phyloP scores from a whole-genome alignment of 352 stramenopile species.

The Phytopythium chamaehyphon region DNA sequence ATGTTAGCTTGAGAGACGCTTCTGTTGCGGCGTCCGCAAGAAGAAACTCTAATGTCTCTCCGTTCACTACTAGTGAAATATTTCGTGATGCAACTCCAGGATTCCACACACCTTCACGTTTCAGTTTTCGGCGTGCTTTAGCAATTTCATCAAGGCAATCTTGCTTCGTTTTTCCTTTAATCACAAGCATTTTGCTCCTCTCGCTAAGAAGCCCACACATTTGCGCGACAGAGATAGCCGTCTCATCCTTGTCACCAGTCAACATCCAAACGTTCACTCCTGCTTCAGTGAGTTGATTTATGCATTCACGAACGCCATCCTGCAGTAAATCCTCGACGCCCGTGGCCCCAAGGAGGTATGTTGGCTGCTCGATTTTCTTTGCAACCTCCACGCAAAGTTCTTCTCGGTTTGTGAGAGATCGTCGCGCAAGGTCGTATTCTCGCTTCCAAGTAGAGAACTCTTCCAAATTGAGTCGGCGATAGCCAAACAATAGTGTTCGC shows the following conservation, averaged over 20 bases:
- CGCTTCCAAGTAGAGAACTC: conserved; percentile 76
- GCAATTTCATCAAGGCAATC: conserved; percentile 81
- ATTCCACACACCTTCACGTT: conserved; percentile 75
- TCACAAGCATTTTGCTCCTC: conserved; percentile 78
- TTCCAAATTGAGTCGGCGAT: conserved; percentile 48
- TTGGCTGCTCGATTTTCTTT: conserved; percentile 67
- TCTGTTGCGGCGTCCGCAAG: conserved; percentile 33
- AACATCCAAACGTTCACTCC: conserved; percentile 99
- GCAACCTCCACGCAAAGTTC: conserved; percentile 64
- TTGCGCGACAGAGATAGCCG: conserved; percentile 98
- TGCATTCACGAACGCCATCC: conserved; percentile 95
- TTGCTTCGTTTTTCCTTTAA: conserved; percentile 76
- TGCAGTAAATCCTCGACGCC: conserved; percentile 98
- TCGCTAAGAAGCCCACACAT: conserved; percentile 91
- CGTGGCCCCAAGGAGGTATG: conserved; percentile 93
- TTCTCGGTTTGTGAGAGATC: conserved; percentile 58
- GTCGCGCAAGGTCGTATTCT: conserved; percentile 67
- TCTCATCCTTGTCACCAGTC: conserved; percentile 99
- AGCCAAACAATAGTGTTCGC: conserved; percentile 80
- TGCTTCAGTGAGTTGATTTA: conserved; percentile 92
- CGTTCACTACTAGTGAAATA: conserved; percentile 82
- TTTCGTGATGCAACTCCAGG: conserved; percentile 65
- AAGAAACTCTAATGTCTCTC: conserved; percentile 70
- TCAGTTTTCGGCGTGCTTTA: conserved; percentile 65
- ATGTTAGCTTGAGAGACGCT: conserved; percentile 10